Evolutionary conservation across 176 grass and related monocot species (phyloP).

Genomic region (Triticum monococcum): DNA sequence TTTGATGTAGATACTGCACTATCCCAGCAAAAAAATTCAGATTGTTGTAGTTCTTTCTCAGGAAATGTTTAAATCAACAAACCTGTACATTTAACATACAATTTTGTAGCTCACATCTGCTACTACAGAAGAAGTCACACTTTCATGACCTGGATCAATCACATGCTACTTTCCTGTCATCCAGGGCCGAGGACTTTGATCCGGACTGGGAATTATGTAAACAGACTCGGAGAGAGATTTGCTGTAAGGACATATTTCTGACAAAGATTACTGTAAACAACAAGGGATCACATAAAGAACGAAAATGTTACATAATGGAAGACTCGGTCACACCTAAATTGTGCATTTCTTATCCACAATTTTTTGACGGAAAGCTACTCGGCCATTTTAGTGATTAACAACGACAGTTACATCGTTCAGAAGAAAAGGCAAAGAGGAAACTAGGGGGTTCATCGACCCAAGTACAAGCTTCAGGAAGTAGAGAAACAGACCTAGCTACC

Average conservation of each 20-base stretch:
- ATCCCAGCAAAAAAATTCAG: not conserved
- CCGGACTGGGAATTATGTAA: not conserved
- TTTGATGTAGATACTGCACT: slow-evolving; percentile 39
- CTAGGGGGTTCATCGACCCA: too few species aligned
- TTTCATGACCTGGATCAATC: not conserved
- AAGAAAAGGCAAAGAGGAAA: too few species aligned
- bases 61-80: slow-evolving; percentile 4
- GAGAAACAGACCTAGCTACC: too few species aligned
- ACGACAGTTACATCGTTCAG: too few species aligned
- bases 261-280: too few species aligned
- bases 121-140: not conserved
- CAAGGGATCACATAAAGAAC: not conserved
- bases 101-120: not conserved
- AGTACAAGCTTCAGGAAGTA: too few species aligned
- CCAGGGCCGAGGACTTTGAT: not conserved
- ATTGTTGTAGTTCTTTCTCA: not conserved
- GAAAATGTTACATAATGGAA: too few species aligned
- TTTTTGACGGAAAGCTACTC: not conserved
- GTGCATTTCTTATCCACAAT: not conserved
- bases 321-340: not conserved
- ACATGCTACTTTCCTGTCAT: not conserved
- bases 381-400: too few species aligned
- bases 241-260: not conserved
- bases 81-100: not conserved
- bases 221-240: not conserved